Percentiles rank a stretch among this genome's conserved stretches.
phyloP scores from a whole-genome alignment of 768 basidiomycete genomes.

The Boletus fagicola region DNA sequence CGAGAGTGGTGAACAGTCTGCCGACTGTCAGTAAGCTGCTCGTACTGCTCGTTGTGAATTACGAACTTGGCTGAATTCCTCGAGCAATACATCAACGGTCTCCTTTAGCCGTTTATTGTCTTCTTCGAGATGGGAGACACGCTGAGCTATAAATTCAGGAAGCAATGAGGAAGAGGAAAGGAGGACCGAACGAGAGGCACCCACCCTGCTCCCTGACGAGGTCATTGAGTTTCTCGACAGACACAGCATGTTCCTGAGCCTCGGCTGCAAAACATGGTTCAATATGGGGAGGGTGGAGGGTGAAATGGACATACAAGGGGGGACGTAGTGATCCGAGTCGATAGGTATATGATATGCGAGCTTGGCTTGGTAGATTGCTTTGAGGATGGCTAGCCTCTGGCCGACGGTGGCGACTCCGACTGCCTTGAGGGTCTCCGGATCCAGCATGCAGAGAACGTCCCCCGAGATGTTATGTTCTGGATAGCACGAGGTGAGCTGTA shows the following conservation, averaged over 20 bases:
- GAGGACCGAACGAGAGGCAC: slow-evolving; percentile 11
- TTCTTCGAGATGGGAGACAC: slow-evolving; percentile 68
- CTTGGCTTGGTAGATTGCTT: slow-evolving; percentile 89
- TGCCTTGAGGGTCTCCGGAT: slow-evolving; percentile 80
- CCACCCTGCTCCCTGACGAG: slow-evolving; percentile 75
- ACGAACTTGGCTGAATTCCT: slow-evolving; percentile 56
- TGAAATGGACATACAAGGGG: slow-evolving; percentile 65
- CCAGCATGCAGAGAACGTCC: slow-evolving; percentile 81
- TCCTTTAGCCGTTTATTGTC: slow-evolving; percentile 72
- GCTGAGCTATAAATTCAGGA: slow-evolving; percentile 51
- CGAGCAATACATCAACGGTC: slow-evolving; percentile 59
- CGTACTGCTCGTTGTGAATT: slow-evolving; percentile 28
- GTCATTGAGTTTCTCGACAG: slow-evolving; percentile 63
- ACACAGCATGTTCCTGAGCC: slow-evolving; percentile 52
- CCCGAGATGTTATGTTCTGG: slow-evolving; percentile 91
- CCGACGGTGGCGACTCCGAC: slow-evolving; percentile 89
- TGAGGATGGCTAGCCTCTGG: slow-evolving; percentile 87
- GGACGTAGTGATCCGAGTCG: slow-evolving; percentile 81
- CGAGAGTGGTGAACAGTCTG: slow-evolving; percentile 13
- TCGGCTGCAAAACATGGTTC: slow-evolving; percentile 44
- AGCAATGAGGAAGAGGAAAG: not conserved
- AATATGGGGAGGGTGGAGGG: not conserved
- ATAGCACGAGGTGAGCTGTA: slow-evolving; percentile 5
- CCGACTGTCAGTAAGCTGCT: not conserved
- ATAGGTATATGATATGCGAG: slow-evolving; percentile 78